These are phyloP conservation scores for Jamesozyma rosinii DNA, from an alignment of 805 yeast species.

Conservation along the genomic window DNA sequence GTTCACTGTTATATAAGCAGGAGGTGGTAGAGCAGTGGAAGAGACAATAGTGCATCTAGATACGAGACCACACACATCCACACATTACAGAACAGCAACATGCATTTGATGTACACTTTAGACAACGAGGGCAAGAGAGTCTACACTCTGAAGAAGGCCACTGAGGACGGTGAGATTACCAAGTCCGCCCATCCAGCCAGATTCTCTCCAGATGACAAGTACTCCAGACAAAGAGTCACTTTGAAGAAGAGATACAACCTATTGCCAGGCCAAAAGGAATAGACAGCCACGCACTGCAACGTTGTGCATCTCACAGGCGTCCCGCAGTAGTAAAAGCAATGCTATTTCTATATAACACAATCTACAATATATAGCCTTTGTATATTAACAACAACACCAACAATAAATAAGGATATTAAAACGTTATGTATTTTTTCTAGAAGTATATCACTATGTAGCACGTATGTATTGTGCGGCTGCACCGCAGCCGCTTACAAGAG, in stretches of 20 bases:
- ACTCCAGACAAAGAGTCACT: conserved; percentile 97
- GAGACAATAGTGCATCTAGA: too few species aligned
- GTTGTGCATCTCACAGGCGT: too few species aligned
- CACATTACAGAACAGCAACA: conserved; percentile 21
- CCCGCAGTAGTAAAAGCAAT: too few species aligned
- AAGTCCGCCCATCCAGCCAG: conserved; percentile 99
- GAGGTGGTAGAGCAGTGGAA: too few species aligned
- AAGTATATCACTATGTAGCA: background rate
- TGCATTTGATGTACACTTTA: conserved; percentile 98
- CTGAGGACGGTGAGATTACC: conserved; percentile 87
- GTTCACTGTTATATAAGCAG: too few species aligned
- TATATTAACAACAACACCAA: background rate
- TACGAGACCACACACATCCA: background rate
- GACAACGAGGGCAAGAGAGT: conserved; percentile 92
- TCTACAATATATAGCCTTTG: background rate
- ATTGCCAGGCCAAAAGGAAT: conserved; percentile 42
- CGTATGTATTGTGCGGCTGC: too few species aligned
- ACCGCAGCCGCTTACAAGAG: too few species aligned
- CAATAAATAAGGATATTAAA: background rate
- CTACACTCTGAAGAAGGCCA: conserved; percentile 78
- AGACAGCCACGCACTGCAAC: too few species aligned
- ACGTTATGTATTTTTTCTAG: too few species aligned
- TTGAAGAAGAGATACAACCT: conserved; percentile 87
- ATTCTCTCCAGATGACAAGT: conserved; percentile 98
- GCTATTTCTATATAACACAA: background rate